These are phyloP conservation scores for Penicillium sp. DNA, from an alignment of 2,329 filamentous ascomycete species.

Conservation along the genomic window DNA sequence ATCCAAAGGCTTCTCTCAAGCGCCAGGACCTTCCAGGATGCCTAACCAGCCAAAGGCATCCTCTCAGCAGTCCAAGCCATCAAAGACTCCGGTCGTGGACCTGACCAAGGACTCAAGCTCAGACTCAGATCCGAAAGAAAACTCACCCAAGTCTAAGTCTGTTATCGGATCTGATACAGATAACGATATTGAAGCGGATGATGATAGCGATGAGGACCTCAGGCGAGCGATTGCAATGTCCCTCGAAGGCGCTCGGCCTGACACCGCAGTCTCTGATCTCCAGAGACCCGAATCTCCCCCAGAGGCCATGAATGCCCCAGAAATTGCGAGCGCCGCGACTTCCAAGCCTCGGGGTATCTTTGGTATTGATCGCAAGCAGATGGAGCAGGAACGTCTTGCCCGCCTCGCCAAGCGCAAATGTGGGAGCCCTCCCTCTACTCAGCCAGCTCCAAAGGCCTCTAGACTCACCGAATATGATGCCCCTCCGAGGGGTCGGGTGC, in stretches of 20 bases:
- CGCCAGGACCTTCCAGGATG: background rate
- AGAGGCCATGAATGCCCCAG: background rate
- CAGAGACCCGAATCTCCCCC: background rate
- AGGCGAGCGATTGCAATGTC: conserved; percentile 42
- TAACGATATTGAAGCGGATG: conserved; percentile 16
- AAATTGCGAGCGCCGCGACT: background rate
- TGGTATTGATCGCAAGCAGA: conserved; percentile 73
- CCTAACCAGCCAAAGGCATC: background rate
- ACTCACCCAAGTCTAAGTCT: conserved; percentile 36
- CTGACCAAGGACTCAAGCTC: conserved; percentile 38
- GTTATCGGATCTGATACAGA: conserved; percentile 33
- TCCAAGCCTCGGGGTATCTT: conserved; percentile 43
- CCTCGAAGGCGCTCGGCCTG: conserved; percentile 29
- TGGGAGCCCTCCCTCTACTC: conserved; percentile 37
- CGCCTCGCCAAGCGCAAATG: conserved; percentile 65
- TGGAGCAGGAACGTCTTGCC: conserved; percentile 82
- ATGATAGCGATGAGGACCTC: conserved; percentile 41
- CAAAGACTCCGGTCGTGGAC: conserved; percentile 34
- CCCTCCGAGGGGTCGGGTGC: too few relatives aligned
- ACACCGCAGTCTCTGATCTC: conserved; percentile 8
- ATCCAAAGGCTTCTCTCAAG: background rate
- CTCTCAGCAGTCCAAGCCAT: background rate
- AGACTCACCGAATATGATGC: conserved; percentile 16
- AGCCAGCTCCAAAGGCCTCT: conserved; percentile 31
- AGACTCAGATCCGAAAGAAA: conserved; percentile 30